Base-by-base conservation (phyloP, 2,329 filamentous ascomycete species). In the Monilinia vaccinii-corymbosi region DNA sequence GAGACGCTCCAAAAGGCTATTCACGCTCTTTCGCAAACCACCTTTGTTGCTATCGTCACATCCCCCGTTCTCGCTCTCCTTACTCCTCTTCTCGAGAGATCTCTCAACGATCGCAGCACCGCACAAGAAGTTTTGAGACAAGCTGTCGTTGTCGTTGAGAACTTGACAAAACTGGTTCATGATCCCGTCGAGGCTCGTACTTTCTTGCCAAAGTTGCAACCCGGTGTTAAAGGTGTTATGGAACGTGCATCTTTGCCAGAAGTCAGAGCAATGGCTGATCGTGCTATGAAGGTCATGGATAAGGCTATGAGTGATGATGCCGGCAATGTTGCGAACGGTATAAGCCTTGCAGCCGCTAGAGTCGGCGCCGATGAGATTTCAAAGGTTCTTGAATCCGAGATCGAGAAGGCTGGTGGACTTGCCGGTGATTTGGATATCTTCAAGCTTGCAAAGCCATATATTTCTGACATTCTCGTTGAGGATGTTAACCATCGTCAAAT, bases 91-190 rank as follows among this genome's bases (percentile, higher is more conserved):
- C 84, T 99, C 32, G 94, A 97, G 77, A 88, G 94, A 68, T 91
- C 92, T 21, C 82, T 99, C 63, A 97, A 97, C 79, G 93, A 87
- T 63, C 94, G 93, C 10, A 84, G 84, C 18, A 99, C 94, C 5
- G 82, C 89, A 4, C 94, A 99, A 74, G 94, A 99, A 76, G 92
- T 97, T 25, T 81, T 97, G 60, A 88, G 94, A 63, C 93, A 97
- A 77, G 96, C 94, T 3, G 91, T 96, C 34, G 91, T 99, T 58
- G 95, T 99, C 56, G 89, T 94, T 23, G 94, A 99, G 78, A 99
- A 99, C 77, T 79, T 99, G 78, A 99, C 94, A 63, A 97, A 96
- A 79, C 85, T 99, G 36, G 94, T 99, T 32, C 94, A 99, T 75
- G 92, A 90, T 73, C 94, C 94, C 16, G 85, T 96, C 62, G 94